phyloP scores from a whole-genome alignment of 805 yeast genomes.

The Pichia ethanolica region DNA sequence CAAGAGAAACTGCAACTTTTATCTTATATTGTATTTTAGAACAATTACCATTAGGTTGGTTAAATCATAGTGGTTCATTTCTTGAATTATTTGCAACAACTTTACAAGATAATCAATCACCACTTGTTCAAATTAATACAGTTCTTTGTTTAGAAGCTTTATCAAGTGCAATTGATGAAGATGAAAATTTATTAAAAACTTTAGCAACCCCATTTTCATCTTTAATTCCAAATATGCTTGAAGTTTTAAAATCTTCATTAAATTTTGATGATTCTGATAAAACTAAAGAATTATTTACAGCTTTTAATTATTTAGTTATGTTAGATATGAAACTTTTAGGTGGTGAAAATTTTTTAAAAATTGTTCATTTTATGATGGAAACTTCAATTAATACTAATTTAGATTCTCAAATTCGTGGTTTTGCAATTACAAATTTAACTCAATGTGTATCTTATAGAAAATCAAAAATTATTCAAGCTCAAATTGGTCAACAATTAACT shows the following conservation, averaged over 20 bases:
- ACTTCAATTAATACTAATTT: slow-evolving; percentile 57
- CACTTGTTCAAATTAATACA: slow-evolving; percentile 74
- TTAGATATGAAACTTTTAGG: slow-evolving; percentile 76
- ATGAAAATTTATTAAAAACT: slow-evolving; percentile 36
- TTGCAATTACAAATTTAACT: slow-evolving; percentile 77
- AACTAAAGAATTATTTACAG: slow-evolving; percentile 72
- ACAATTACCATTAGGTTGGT: slow-evolving; percentile 51
- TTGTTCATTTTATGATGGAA: slow-evolving; percentile 69
- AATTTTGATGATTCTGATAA: slow-evolving; percentile 62
- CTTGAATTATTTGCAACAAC: slow-evolving; percentile 64
- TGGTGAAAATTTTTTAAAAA: slow-evolving; percentile 61
- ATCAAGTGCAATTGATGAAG: slow-evolving; percentile 60
- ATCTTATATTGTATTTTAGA: slow-evolving; percentile 74
- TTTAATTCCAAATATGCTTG: slow-evolving; percentile 72
- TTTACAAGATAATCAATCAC: slow-evolving; percentile 51
- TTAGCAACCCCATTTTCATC: slow-evolving; percentile 45
- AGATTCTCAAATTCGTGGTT: slow-evolving; percentile 77
- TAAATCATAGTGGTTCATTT: slow-evolving; percentile 55
- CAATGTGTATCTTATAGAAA: slow-evolving; percentile 75
- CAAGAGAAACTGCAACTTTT: slow-evolving; percentile 79
- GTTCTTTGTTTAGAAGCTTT: slow-evolving; percentile 73
- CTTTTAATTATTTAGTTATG: slow-evolving; percentile 71
- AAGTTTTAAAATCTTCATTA: slow-evolving; percentile 70
- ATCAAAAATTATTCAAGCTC: slow-evolving; percentile 68
- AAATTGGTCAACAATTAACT: slow-evolving; percentile 77